Base-by-base conservation (phyloP, 345 rosid genomes). In the Pelargonium nanum region DNA sequence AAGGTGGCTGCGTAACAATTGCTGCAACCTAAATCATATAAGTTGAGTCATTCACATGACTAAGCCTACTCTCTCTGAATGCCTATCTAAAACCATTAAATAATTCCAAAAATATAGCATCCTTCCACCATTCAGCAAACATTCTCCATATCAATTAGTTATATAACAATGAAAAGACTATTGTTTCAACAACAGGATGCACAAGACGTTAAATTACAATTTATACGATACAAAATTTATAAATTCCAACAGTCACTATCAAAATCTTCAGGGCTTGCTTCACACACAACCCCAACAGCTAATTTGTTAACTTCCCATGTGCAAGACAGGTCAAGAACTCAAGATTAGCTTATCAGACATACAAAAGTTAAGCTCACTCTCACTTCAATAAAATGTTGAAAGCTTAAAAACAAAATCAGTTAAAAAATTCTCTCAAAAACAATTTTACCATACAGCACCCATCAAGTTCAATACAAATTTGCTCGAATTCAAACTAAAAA, bases 1-100 rank as follows among this genome's bases (percentile, higher is more conserved):
- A 53, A 1, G 99, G 91, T 15, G 96, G 96, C 61, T 89, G 99
- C 20, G 96, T 93, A 34, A 93, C 94, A 62, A 93, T 78, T 52
- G 96, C 97, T 59, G 96, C 91, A 72, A 89, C 85, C 98, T 92
- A 70, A 68, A 74, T 56, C 55, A 24, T 23, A 19, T 19, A 17
- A 24, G 45, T 64, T 65, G 20, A 70, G 67, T 22, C 1, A 67
- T 26, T 25, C 19, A 30, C 19, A 26, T 23, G 53, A 56, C n/a
- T 30, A 24, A 8, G 26, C 28, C 57, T 58, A 24, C 6, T 26
- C 34, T 4, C 22, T 24, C 4, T 13, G 10, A 21, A 50, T 19
- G 19, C 2, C 12, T 22, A 55, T 21, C 57, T 20, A 40, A 50
- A 0, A 19, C 64, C 44, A 53, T 25, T 16, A 19, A 61, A 10